Evolutionary conservation across 768 basidiomycete species (phyloP).

Genomic region (Leccinum variicolor): DNA sequence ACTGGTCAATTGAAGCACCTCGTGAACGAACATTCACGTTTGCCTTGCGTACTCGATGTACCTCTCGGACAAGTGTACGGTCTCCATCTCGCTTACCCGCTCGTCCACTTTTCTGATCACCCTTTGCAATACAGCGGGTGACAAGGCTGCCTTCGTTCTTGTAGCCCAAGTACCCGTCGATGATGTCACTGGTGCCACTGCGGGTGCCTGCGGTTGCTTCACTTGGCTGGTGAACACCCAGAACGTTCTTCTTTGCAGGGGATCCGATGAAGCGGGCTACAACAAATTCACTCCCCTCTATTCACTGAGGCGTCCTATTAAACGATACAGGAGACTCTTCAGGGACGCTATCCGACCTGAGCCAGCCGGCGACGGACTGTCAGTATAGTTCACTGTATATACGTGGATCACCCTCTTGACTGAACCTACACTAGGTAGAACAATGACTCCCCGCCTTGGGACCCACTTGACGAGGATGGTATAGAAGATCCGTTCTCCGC

Average conservation of each 20-base stretch:
- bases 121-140: constrained; percentile 12
- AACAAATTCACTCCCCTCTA: constrained; percentile 22
- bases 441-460: constrained; percentile 20
- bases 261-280: constrained; percentile 9
- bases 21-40: constrained; percentile 28
- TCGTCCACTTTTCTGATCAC: not conserved
- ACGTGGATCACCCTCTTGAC: not conserved
- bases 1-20: constrained; percentile 27
- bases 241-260: constrained; percentile 16
- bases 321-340: constrained; percentile 10
- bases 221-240: constrained; percentile 19
- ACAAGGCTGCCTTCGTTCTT: constrained; percentile 21
- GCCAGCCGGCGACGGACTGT: constrained; percentile 18
- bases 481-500: constrained; percentile 17
- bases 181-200: not conserved
- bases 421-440: constrained; percentile 19
- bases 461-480: constrained; percentile 27
- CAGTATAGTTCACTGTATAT: constrained; percentile 3
- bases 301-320: constrained; percentile 13
- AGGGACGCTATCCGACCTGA: constrained; percentile 13
- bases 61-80: constrained; percentile 25
- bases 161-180: constrained; percentile 10
- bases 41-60: constrained; percentile 35
- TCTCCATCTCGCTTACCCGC: not conserved
- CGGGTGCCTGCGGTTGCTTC: not conserved